Conservation (phyloP, 805 yeast genomes). For the Wickerhamiella domercqiae region DNA sequence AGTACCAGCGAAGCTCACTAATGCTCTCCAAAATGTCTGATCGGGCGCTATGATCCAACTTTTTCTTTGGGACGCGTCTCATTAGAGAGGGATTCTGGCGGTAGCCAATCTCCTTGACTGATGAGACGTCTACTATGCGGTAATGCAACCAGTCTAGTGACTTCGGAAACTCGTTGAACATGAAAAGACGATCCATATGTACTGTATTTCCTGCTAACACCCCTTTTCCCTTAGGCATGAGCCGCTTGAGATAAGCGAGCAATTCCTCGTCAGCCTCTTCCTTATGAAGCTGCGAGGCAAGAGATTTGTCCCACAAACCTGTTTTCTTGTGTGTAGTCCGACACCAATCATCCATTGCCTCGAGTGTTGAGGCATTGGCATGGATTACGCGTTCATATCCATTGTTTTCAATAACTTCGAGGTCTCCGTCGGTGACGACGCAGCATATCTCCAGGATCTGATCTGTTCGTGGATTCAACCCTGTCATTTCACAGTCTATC, state of each 20-base stretch:
- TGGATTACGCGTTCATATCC: conserved; percentile 79
- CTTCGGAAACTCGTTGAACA: conserved; percentile 69
- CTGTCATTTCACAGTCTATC: conserved; percentile 99
- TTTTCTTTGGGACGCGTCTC: conserved; percentile 44
- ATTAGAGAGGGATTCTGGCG: conserved; percentile 61
- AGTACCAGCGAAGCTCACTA: conserved; percentile 62
- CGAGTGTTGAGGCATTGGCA: conserved; percentile 44
- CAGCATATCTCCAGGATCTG: conserved; percentile 86
- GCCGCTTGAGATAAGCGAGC: conserved; percentile 40
- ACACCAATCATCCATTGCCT: conserved; percentile 82
- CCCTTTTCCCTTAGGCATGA: conserved; percentile 42
- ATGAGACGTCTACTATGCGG: conserved; percentile 80
- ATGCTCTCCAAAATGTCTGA: conserved; percentile 84
- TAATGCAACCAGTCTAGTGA: conserved; percentile 46
- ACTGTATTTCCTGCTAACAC: conserved; percentile 83
- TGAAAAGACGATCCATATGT: conserved; percentile 78
- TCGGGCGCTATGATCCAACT: conserved; percentile 68
- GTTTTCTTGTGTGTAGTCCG: conserved; percentile 54
- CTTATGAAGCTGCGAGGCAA: conserved; percentile 38
- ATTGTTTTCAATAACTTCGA: conserved; percentile 45
- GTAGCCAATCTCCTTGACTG: conserved; percentile 61
- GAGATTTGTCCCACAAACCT: conserved; percentile 64
- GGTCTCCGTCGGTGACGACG: conserved; percentile 68
- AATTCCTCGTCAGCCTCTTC: conserved; percentile 52
- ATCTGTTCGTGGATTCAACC: conserved; percentile 62